Evolutionary conservation across 192 early-diverging fungal genomes (phyloP).

Genomic region (Coemansia sp.): DNA sequence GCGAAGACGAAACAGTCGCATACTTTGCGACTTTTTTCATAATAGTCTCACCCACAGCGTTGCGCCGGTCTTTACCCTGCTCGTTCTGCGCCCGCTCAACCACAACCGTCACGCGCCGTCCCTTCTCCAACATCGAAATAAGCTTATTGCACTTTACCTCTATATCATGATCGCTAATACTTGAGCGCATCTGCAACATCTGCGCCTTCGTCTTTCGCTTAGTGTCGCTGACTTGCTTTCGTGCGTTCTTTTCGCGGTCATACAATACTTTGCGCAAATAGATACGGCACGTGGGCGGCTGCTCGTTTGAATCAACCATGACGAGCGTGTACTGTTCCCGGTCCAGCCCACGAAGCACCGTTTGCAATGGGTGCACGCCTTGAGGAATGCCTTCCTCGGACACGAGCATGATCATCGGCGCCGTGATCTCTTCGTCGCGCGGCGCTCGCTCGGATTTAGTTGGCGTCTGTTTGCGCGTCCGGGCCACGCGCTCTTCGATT

Average conservation of each 20-base stretch:
- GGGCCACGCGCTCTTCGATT: background rate
- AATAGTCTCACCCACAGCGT: background rate
- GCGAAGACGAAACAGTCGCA: background rate
- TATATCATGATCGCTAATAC: conserved; percentile 29
- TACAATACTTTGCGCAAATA: conserved; percentile 39
- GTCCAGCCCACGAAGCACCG: conserved; percentile 25
- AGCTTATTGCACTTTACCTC: conserved; percentile 26
- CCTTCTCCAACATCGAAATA: conserved; percentile 18
- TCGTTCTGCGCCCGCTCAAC: conserved; percentile 13
- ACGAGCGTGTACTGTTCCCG: conserved; percentile 22
- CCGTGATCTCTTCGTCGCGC: conserved; percentile 38
- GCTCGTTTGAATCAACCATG: conserved; percentile 17
- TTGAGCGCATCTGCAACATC: conserved; percentile 11
- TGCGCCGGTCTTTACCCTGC: background rate
- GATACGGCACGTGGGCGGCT: conserved; percentile 36
- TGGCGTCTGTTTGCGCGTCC: background rate
- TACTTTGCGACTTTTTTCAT: conserved; percentile 1
- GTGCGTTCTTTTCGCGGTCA: conserved; percentile 31
- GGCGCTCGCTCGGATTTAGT: conserved; percentile 12
- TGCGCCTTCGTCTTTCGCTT: conserved; percentile 19
- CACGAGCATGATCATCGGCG: conserved; percentile 29
- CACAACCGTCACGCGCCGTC: conserved; percentile 20
- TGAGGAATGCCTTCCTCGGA: conserved; percentile 12
- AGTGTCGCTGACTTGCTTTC: conserved; percentile 11
- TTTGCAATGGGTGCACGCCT: conserved; percentile 17